phyloP scores from a whole-genome alignment of 1,284 basidiomycete genomes.

The Sutorius eximius region DNA sequence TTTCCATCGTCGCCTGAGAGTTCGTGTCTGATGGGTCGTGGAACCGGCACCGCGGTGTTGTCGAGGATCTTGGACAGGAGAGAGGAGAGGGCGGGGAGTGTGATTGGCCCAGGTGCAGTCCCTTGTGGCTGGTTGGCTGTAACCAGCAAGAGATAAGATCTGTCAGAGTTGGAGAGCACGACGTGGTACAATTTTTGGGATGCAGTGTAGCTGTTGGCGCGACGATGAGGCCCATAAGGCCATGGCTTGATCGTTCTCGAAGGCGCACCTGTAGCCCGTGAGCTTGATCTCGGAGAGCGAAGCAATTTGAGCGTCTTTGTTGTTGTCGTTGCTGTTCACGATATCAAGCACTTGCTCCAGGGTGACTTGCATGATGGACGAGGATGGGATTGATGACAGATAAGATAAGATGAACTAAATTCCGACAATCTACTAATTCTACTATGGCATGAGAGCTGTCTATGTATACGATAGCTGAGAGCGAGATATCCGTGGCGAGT shows the following conservation, averaged over 20 bases:
- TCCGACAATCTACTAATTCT: background rate
- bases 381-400: background rate
- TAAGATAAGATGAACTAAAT: background rate
- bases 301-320: slow-evolving; percentile 10
- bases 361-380: slow-evolving; percentile 15
- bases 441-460: background rate
- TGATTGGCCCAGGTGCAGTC: slow-evolving; percentile 7
- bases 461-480: background rate
- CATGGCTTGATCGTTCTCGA: background rate
- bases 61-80: slow-evolving; percentile 26
- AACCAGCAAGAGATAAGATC: slow-evolving; percentile 27
- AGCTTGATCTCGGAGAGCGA: slow-evolving; percentile 22
- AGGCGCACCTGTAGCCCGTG: slow-evolving; percentile 29
- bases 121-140: background rate
- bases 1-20: slow-evolving; percentile 13
- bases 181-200: slow-evolving; percentile 24
- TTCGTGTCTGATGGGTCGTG: slow-evolving; percentile 22
- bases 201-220: slow-evolving; percentile 22
- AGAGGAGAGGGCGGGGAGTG: slow-evolving; percentile 23
- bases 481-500: background rate
- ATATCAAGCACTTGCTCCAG: slow-evolving; percentile 24
- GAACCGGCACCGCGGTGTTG: slow-evolving; percentile 29
- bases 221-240: background rate
- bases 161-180: slow-evolving; percentile 12
- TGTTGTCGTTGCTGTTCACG: slow-evolving; percentile 19